Evolutionary conservation across 306 rosid genomes (phyloP).

Genomic region (Casuarina equisetifolia): DNA sequence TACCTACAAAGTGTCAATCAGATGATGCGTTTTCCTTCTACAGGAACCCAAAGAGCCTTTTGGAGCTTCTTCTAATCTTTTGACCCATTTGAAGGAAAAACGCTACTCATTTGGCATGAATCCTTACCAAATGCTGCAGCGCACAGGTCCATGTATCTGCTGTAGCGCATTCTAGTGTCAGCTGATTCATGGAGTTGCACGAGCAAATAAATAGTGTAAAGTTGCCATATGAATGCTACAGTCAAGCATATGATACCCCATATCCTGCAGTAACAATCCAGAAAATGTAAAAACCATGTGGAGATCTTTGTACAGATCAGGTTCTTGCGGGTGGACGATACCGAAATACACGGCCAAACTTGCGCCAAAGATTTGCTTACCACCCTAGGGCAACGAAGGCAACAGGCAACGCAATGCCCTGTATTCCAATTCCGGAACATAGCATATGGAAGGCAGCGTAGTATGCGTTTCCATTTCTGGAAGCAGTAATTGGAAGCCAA

Average conservation of each 20-base stretch:
- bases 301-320: not conserved
- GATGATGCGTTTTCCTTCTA: no score
- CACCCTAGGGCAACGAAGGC: constrained; percentile 56
- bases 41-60: no score
- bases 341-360: no score
- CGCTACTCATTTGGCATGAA: no score
- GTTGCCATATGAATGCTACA: constrained; percentile 48
- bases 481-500: constrained; percentile 59
- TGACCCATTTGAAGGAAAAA: no score
- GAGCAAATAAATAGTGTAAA: constrained; percentile 44
- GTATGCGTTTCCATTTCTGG: constrained; percentile 48
- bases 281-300: no score
- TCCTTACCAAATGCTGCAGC: constrained; percentile 29
- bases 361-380: constrained; percentile 21
- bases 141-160: constrained; percentile 49
- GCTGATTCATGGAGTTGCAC: constrained; percentile 51
- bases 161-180: constrained; percentile 43
- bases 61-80: no score
- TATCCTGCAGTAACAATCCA: constrained; percentile 18
- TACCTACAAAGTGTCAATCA: no score
- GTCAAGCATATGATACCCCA: constrained; percentile 49
- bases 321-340: not conserved
- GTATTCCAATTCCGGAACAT: constrained; percentile 56
- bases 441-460: constrained; percentile 55
- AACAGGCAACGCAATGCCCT: constrained; percentile 50